Conservation (phyloP, 2,329 filamentous ascomycete genomes). For the Berkeleyomyces rouxiae region DNA sequence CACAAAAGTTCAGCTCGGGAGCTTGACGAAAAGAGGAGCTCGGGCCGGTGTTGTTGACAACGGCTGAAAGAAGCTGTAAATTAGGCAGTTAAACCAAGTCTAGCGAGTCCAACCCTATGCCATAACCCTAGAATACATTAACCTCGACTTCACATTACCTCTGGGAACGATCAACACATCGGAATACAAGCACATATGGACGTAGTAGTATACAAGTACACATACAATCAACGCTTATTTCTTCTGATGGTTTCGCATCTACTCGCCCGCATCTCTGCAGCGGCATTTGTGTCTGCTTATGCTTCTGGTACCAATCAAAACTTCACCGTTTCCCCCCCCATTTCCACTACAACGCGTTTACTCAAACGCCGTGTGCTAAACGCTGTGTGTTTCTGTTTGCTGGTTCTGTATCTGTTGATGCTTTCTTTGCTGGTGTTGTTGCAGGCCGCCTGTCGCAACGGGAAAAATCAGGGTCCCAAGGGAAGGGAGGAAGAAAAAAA, state of each 20-base stretch:
- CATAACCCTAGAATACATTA: not conserved
- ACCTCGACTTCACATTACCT: too few species aligned
- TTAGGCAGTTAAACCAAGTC: not conserved
- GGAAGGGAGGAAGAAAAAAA: not conserved
- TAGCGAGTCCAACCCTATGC: not conserved
- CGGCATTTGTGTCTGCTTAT: not conserved
- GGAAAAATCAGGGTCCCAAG: not conserved
- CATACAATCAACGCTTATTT: not conserved
- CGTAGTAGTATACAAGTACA: not conserved
- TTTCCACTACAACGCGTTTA: not conserved
- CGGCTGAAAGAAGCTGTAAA: not conserved
- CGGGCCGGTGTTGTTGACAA: not conserved
- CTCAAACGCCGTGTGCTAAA: conserved; percentile 13
- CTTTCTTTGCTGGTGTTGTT: conserved; percentile 1
- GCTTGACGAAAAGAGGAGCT: not conserved
- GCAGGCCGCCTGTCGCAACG: not conserved
- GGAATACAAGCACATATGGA: too few species aligned
- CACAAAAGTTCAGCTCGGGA: not conserved
- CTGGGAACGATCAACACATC: too few species aligned
- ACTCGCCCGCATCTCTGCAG: not conserved
- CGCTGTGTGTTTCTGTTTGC: conserved; percentile 18
- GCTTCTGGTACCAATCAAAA: not conserved
- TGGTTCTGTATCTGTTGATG: conserved; percentile 1
- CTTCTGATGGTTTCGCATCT: not conserved
- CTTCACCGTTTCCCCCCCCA: not conserved